Evolutionary conservation across 2,329 filamentous ascomycete species (phyloP), one percentile per base, ranked within the genome.

Genomic region (Neofusicoccum parvum): DNA sequence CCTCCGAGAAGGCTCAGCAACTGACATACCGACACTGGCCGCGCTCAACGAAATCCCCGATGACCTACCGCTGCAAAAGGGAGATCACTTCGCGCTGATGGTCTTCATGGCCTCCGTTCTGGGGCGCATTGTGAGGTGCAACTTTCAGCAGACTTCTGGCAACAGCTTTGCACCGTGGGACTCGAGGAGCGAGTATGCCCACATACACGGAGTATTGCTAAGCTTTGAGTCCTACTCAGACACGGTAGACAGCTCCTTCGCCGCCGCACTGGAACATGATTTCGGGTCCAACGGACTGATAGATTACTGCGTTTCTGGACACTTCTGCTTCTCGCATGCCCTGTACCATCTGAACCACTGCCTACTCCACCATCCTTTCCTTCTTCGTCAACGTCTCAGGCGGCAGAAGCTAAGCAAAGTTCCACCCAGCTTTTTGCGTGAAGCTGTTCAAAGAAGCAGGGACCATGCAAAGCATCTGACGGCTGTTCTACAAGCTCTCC

Each of bases 321-420:
- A 74, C 62, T 64, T 74, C 10, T 65, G 75, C 12, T 77, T 75
- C 46, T 71, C 76, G 3, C 72, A 74, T 34, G 70, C 72, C 1
- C 62, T 79, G 1, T 79, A 75, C 46, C 75, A 78, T 46, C 68
- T 76, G 6, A 74, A 72, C 43, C 73, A 78, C 36, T 78, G 75
- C 63, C 65, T 79, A n/a, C 67, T 79, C 3, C 71, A 78, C 65
- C 77, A 79, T 62, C 76, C 76, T 0, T 77, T 79, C 62, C 67
- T 77, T 6, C 64, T 78, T 3, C 70, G 70, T 0, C 66, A 72
- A 27, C 68, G 73, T 9, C 67, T 76, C 9, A 5, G 23, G 3
- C 69, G 70, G 37, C 65, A 67, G 2, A 71, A 70, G 34, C 69
- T 68, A 0, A 67, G 67, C 6, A 76, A 73, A 23, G 68, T 70